Evolutionary conservation across 2,329 filamentous ascomycete species (phyloP).

Genomic region (Akanthomyces lecanii): DNA sequence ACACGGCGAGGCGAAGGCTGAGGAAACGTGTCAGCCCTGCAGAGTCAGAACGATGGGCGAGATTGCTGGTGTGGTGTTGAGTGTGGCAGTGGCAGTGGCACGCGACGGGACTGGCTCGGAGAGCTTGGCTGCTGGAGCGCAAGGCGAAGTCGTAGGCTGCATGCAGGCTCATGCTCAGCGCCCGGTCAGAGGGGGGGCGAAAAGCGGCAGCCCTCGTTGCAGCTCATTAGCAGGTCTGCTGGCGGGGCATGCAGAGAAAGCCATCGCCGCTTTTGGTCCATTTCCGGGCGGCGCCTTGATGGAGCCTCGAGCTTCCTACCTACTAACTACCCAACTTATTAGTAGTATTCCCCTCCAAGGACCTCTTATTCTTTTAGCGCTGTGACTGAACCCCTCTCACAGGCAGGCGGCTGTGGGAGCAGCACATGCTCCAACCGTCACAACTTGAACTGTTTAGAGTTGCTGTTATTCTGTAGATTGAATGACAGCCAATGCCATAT

Average conservation of each 20-base stretch:
- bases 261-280: not conserved
- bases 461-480: too few relatives aligned
- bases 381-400: too few relatives aligned
- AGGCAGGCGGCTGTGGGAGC: too few relatives aligned
- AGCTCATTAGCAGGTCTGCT: not conserved
- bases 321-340: too few relatives aligned
- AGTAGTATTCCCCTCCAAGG: too few relatives aligned
- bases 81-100: not conserved
- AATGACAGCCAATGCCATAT: too few relatives aligned
- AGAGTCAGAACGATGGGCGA: not conserved
- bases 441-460: too few relatives aligned
- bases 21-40: not conserved
- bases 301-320: too few relatives aligned
- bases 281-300: not conserved
- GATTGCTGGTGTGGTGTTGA: not conserved
- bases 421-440: too few relatives aligned
- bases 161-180: not conserved
- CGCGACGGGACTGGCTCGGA: not conserved
- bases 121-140: not conserved
- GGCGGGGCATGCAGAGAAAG: not conserved
- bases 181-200: not conserved
- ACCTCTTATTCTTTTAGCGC: too few relatives aligned
- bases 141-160: constrained; percentile 7
- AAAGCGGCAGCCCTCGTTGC: not conserved
- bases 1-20: not conserved